Evolutionary conservation across 108 stramenopile genomes (phyloP), one percentile per base, ranked within the genome.

Genomic region (Discostella stelligeroides): DNA sequence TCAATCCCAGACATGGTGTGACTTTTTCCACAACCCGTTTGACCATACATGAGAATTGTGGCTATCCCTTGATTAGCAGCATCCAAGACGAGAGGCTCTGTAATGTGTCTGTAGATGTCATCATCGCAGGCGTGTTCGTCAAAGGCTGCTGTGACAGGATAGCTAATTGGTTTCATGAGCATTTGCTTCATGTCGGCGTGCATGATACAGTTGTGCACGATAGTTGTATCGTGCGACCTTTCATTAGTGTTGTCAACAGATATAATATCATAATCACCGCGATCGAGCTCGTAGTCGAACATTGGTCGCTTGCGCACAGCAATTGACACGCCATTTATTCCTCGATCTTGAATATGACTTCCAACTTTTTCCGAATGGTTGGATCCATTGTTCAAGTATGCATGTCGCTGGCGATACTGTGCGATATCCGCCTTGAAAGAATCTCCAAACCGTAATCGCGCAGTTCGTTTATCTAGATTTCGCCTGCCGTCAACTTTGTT

Each of bases 271-370:
- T 71, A 82, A 53, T 85, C 84, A 27, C 75, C 82, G 27, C 74
- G 51, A 53, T 77, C 66, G 30, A 79, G 48, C 66, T 88, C 87
- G 54, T 79, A 80, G 20, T 81, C 63, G 43, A 85, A 84, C 37
- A 88, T 76, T n/a, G 87, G 87, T 60, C 87, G 79, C 54, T 88
- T 88, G 4, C 87, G 72, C 18, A 88, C 65, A 40, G 71, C 80
- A 53, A 88, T 81, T 20, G 63, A 69, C 7, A 86, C 65, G n/a
- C 79, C 74, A 63, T 82, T 83, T 46, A 75, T 34, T 30, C 42
- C 59, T 11, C 79, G 70, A 38, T 79, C 73, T 60, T 74, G 60
- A 30, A 69, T 78, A 42, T 66, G 53, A 45, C 59, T 70, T 48
- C 59, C 69, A 20, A 34, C 41, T 60, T 70, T 78, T 23, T 84